Conservation (phyloP, 768 basidiomycete species). For the Pulveroboletus frians region DNA sequence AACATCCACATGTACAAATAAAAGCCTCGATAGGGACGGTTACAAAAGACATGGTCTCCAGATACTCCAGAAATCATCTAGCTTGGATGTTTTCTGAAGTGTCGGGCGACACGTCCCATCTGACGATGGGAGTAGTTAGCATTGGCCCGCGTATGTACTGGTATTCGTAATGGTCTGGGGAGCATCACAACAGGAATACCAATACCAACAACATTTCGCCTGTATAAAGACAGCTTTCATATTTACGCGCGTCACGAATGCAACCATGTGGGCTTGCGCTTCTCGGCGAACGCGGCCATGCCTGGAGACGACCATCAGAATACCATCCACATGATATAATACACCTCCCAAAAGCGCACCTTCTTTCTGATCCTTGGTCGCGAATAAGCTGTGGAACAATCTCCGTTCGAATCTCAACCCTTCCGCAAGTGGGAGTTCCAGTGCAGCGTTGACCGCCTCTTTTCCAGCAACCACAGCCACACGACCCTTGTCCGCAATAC, state of each 20-base stretch:
- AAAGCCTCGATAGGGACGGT: too few relatives aligned
- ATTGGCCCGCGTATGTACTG: too few relatives aligned
- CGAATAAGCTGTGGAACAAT: conserved; percentile 88
- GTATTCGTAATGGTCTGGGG: too few relatives aligned
- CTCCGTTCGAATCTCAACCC: conserved; percentile 85
- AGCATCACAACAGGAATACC: too few relatives aligned
- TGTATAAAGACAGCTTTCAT: background rate
- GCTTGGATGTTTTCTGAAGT: too few relatives aligned
- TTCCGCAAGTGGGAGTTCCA: conserved; percentile 74
- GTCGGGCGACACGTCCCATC: too few relatives aligned
- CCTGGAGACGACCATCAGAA: conserved; percentile 42
- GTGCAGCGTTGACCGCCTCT: conserved; percentile 93
- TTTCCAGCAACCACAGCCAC: conserved; percentile 84
- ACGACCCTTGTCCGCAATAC: conserved; percentile 77
- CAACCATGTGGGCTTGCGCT: conserved; percentile 82
- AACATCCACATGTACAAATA: too few relatives aligned
- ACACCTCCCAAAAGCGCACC: conserved; percentile 43
- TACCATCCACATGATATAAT: background rate
- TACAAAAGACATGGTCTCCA: too few relatives aligned
- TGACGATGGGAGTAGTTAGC: too few relatives aligned
- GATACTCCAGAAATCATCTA: too few relatives aligned
- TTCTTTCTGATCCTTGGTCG: conserved; percentile 93
- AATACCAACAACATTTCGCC: too few relatives aligned
- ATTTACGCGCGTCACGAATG: conserved; percentile 33
- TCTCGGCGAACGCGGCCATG: conserved; percentile 93